These are phyloP conservation scores for Sporisorium graminicola DNA, from an alignment of 1,284 basidiomycete genomes.

Conservation along the genomic window DNA sequence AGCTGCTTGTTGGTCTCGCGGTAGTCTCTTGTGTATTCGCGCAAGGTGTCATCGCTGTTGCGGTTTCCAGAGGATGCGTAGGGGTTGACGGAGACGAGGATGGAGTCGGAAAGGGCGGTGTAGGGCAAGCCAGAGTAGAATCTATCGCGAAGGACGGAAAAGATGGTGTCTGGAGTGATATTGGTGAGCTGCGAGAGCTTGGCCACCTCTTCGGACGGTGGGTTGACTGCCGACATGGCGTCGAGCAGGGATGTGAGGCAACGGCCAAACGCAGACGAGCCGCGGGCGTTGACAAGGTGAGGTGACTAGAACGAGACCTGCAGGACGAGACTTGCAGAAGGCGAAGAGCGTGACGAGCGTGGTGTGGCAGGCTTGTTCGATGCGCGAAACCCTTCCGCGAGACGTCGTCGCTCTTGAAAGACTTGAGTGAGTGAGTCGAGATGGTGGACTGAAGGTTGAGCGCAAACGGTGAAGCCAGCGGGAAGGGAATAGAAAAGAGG, in stretches of 20 bases:
- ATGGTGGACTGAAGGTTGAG: neutral
- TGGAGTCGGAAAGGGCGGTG: slow-evolving; percentile 64
- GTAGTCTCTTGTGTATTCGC: slow-evolving; percentile 63
- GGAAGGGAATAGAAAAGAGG: neutral
- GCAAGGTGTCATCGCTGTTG: slow-evolving; percentile 65
- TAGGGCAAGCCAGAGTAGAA: slow-evolving; percentile 63
- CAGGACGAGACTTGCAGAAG: neutral
- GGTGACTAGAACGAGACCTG: neutral
- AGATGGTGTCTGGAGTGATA: slow-evolving; percentile 56
- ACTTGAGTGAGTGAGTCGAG: neutral
- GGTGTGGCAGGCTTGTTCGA: too few relatives aligned
- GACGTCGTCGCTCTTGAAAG: neutral
- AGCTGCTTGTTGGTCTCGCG: slow-evolving; percentile 57
- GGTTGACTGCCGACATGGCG: slow-evolving; percentile 36
- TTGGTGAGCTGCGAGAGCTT: slow-evolving; percentile 52
- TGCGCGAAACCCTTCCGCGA: neutral
- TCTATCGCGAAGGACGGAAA: slow-evolving; percentile 59
- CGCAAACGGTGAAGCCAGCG: neutral
- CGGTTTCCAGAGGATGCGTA: slow-evolving; percentile 62
- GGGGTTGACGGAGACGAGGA: slow-evolving; percentile 66
- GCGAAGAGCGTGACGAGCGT: too few relatives aligned
- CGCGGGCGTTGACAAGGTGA: slow-evolving; percentile 10
- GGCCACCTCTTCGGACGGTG: slow-evolving; percentile 43
- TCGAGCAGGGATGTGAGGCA: neutral
- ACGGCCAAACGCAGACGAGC: slow-evolving; percentile 32